Evolutionary conservation across 352 stramenopile species (phyloP).

Genomic region (Globisporangium perplexum): DNA sequence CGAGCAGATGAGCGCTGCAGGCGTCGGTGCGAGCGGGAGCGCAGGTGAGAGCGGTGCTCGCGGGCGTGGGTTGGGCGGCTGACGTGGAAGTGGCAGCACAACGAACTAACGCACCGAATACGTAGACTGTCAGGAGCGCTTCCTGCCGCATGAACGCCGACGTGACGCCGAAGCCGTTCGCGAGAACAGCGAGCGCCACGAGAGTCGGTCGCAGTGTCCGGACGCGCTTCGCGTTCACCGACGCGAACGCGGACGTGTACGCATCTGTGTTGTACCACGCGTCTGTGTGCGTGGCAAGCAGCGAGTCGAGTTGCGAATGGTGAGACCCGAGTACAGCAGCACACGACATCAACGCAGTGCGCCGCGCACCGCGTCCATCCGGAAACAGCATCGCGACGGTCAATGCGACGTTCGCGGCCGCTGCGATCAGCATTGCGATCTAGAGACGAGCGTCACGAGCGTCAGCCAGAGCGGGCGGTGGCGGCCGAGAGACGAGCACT

Average conservation of each 20-base stretch:
- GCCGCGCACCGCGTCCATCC: constrained; percentile 16
- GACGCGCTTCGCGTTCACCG: constrained; percentile 23
- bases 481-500: neutral
- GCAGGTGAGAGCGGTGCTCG: neutral
- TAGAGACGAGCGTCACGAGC: neutral
- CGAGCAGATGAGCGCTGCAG: constrained; percentile 20
- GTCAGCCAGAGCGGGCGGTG: neutral
- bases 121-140: constrained; percentile 34
- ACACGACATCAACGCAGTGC: neutral
- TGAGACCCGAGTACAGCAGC: neutral
- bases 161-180: constrained; percentile 26
- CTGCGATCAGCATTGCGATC: constrained; percentile 14
- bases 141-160: constrained; percentile 19
- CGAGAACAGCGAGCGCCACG: constrained; percentile 20
- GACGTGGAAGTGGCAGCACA: neutral
- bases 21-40: neutral
- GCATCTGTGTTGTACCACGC: constrained; percentile 49
- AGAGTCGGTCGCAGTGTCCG: constrained; percentile 22
- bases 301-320: neutral
- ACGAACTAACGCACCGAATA: constrained; percentile 23
- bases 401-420: constrained; percentile 16
- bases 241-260: constrained; percentile 20
- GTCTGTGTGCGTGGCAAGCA: constrained; percentile 13
- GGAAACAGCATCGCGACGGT: constrained; percentile 26
- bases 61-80: neutral